Percentiles rank a stretch among this genome's conserved stretches.
phyloP scores from a whole-genome alignment of 1,284 basidiomycete species.

The Rhodotorula sp. region DNA sequence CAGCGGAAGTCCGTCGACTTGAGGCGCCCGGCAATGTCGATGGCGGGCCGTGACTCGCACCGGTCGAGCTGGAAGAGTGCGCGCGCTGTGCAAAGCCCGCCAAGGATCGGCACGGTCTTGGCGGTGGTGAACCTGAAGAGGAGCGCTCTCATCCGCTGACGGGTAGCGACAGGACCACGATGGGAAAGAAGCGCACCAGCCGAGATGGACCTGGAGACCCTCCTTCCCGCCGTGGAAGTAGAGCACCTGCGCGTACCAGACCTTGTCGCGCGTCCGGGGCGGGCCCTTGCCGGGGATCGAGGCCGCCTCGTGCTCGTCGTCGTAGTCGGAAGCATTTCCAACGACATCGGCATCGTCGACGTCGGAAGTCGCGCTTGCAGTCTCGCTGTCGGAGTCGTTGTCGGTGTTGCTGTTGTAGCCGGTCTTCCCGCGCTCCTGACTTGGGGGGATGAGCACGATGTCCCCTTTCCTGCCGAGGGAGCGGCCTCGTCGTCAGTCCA shows the following conservation, averaged over 20 bases:
- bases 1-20: background rate
- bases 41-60: background rate
- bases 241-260: conserved; percentile 1
- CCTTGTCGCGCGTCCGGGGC: background rate
- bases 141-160: no score
- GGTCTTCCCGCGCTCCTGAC: no score
- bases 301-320: background rate
- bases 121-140: background rate
- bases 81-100: background rate
- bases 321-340: background rate
- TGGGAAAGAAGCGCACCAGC: background rate
- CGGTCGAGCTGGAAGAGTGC: conserved; percentile 4
- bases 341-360: background rate
- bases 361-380: background rate
- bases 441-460: background rate
- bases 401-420: no score
- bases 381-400: no score
- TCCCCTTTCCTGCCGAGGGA: background rate
- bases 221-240: background rate
- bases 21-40: background rate
- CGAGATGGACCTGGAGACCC: background rate
- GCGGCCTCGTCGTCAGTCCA: no score
- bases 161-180: no score
- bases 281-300: background rate
- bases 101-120: background rate